These are phyloP conservation scores for Lomentospora prolificans DNA, from an alignment of 2,329 filamentous ascomycete genomes.

Conservation along the genomic window DNA sequence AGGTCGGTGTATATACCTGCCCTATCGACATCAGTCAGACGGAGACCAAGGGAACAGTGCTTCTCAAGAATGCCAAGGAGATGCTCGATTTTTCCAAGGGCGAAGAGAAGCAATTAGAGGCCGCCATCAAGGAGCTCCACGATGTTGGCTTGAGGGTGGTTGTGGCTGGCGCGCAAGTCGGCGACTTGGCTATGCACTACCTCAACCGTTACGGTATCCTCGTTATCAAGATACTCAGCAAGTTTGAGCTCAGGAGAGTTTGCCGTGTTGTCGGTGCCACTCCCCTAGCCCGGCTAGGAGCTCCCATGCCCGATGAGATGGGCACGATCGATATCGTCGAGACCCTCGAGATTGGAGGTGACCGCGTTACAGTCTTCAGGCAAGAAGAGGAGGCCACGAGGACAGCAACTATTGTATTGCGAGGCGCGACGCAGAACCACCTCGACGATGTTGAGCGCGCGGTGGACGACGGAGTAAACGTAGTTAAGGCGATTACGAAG, in stretches of 20 bases:
- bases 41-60: conserved; percentile 96
- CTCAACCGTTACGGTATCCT: conserved; percentile 95
- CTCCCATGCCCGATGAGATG: conserved; percentile 99
- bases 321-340: conserved; percentile 89
- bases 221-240: conserved; percentile 92
- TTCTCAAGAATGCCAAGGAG: conserved; percentile 94
- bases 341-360: conserved; percentile 93
- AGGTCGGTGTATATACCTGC: conserved; percentile 95
- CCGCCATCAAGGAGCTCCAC: conserved; percentile 86
- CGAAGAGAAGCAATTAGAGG: conserved; percentile 86
- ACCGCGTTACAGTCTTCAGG: conserved; percentile 95
- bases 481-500: conserved; percentile 94
- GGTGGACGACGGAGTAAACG: conserved; percentile 96
- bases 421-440: conserved; percentile 95
- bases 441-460: conserved; percentile 94
- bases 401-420: conserved; percentile 87
- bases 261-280: conserved; percentile 96
- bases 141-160: conserved; percentile 89
- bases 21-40: conserved; percentile 93
- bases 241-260: conserved; percentile 90
- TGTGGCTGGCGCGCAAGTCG: conserved; percentile 84
- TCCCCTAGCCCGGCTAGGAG: conserved; percentile 87
- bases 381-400: conserved; percentile 89
- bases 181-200: conserved; percentile 94
- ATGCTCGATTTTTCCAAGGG: conserved; percentile 98